These are phyloP conservation scores for Ophiocordyceps polyrhachis-furcata DNA, from an alignment of 2,329 filamentous ascomycete genomes.

Conservation along the genomic window DNA sequence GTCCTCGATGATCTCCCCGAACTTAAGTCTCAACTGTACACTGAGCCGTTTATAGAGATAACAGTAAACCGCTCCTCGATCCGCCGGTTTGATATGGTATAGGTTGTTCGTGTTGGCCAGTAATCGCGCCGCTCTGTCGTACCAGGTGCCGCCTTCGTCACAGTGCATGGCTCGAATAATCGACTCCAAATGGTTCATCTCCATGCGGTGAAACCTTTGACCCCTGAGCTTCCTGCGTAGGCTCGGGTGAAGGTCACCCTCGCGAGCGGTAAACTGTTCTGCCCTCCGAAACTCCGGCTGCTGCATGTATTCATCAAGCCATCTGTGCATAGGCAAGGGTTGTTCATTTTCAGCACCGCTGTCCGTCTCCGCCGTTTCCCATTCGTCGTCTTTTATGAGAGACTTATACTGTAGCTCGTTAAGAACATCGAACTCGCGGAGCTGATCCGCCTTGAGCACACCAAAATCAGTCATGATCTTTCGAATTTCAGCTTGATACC, in stretches of 20 bases:
- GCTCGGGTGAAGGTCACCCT: background rate
- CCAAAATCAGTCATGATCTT: slow-evolving; percentile 15
- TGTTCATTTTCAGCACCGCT: background rate
- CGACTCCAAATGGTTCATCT: background rate
- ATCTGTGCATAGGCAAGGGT: slow-evolving; percentile 1
- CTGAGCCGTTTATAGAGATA: slow-evolving; percentile 40
- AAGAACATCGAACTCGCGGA: slow-evolving; percentile 38
- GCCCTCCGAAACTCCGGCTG: background rate
- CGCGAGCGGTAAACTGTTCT: background rate
- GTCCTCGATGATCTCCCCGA: slow-evolving; percentile 27
- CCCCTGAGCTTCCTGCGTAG: background rate
- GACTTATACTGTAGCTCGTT: slow-evolving; percentile 44
- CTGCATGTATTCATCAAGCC: slow-evolving; percentile 5
- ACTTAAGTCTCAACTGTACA: slow-evolving; percentile 19
- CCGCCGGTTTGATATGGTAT: slow-evolving; percentile 34
- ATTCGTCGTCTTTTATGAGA: slow-evolving; percentile 27
- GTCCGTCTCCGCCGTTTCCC: slow-evolving; percentile 6
- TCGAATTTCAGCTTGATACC: slow-evolving; percentile 3
- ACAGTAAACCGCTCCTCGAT: slow-evolving; percentile 48
- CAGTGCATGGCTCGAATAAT: slow-evolving; percentile 1
- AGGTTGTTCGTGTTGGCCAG: slow-evolving; percentile 25
- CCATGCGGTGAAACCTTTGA: background rate
- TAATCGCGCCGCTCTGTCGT: slow-evolving; percentile 3
- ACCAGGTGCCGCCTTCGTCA: slow-evolving; percentile 2
- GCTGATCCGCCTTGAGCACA: slow-evolving; percentile 32